Percentiles rank a stretch among this genome's conserved stretches.
phyloP scores from a whole-genome alignment of 169 alveolate genomes.

The Theileria orientalis region DNA sequence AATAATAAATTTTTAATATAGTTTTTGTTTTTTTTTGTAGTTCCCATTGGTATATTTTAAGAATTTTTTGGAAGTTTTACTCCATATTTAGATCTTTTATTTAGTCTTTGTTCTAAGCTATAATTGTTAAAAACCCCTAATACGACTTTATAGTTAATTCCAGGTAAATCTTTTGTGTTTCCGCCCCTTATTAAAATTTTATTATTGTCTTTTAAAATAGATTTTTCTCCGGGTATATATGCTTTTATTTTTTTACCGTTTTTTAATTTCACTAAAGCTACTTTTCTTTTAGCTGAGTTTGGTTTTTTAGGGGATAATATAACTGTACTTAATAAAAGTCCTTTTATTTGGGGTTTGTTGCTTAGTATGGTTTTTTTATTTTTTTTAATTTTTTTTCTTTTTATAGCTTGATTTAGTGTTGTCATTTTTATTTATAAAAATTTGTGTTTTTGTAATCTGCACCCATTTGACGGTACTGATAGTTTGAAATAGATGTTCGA shows the following conservation, averaged over 20 bases:
- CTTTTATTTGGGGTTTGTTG: constrained; percentile 27
- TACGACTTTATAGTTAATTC: constrained; percentile 46
- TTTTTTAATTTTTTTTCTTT: constrained; percentile 12
- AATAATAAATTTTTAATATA: constrained; percentile 13
- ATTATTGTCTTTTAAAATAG: constrained; percentile 52
- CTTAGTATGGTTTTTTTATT: background rate
- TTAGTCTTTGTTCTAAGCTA: constrained; percentile 20
- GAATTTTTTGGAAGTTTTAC: constrained; percentile 24
- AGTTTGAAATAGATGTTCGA: background rate
- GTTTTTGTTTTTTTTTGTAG: background rate
- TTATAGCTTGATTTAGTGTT: constrained; percentile 1
- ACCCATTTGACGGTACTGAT: background rate
- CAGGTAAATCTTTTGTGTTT: constrained; percentile 47
- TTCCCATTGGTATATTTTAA: background rate
- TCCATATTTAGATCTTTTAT: constrained; percentile 69
- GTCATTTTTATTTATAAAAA: constrained; percentile 4
- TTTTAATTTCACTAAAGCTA: constrained; percentile 34
- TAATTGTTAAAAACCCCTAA: constrained; percentile 47
- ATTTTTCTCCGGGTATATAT: constrained; percentile 62
- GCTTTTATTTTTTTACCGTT: constrained; percentile 55
- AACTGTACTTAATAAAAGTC: background rate
- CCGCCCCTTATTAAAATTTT: constrained; percentile 56
- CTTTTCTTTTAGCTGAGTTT: constrained; percentile 51
- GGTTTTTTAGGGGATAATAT: constrained; percentile 13
- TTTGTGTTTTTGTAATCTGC: constrained; percentile 27